phyloP scores from a whole-genome alignment of 441 rosid species.

The Pelargonium australe region DNA sequence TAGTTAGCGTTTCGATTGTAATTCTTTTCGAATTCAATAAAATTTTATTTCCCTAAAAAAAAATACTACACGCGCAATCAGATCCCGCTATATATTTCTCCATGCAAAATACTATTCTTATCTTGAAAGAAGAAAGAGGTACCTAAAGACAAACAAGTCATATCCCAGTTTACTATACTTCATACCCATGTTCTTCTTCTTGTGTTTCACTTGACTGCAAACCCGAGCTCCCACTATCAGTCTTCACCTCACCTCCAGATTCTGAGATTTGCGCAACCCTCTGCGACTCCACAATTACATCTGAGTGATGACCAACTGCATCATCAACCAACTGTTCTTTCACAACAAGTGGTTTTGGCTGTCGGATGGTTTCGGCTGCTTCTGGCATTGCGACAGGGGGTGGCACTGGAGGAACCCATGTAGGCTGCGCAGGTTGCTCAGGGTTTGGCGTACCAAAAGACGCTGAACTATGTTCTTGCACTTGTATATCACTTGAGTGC shows the following conservation, averaged over 20 bases:
- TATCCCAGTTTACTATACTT: conserved; percentile 23
- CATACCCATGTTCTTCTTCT: conserved; percentile 37
- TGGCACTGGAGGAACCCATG: conserved; percentile 93
- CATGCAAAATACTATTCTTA: too few relatives aligned
- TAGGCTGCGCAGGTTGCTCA: conserved; percentile 43
- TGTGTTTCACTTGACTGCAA: conserved; percentile 41
- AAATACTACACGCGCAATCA: too few relatives aligned
- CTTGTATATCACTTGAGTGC: conserved; percentile 45
- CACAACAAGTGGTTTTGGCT: conserved; percentile 50
- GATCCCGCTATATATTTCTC: too few relatives aligned
- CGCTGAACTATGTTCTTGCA: conserved; percentile 28
- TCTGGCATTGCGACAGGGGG: conserved; percentile 86
- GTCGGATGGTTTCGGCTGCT: conserved; percentile 87
- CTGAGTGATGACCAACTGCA: conserved; percentile 27
- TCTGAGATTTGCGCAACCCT: conserved; percentile 61
- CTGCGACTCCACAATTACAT: conserved; percentile 52
- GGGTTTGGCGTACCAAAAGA: conserved; percentile 30
- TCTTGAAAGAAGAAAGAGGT: too few relatives aligned
- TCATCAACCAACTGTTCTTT: conserved; percentile 49
- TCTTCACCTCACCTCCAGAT: conserved; percentile 38
- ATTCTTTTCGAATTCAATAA: too few relatives aligned
- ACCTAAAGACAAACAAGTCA: too few relatives aligned
- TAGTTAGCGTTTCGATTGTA: too few relatives aligned
- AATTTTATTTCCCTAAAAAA: too few relatives aligned
- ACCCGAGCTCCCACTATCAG: conserved; percentile 33